phyloP scores from a whole-genome alignment of 2,329 filamentous ascomycete genomes.

The Claviceps africana region DNA sequence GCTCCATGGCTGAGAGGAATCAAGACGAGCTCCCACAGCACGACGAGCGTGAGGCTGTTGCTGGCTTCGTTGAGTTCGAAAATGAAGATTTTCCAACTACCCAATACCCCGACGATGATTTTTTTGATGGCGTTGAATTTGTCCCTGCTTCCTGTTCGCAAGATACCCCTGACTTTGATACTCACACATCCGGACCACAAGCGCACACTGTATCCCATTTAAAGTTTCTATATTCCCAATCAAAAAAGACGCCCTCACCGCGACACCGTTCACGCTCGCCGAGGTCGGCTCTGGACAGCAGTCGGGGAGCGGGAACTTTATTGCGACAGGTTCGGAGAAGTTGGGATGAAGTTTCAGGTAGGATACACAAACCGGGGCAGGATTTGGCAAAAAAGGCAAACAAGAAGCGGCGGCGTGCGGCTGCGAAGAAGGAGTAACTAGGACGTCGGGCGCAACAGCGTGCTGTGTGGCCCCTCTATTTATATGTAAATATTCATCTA shows the following conservation, averaged over 20 bases:
- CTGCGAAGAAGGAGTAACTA: constrained; percentile 28
- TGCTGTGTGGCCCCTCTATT: constrained; percentile 24
- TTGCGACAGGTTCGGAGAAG: constrained; percentile 25
- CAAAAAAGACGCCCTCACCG: constrained; percentile 19
- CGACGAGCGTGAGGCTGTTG: constrained; percentile 16
- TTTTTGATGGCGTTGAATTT: constrained; percentile 16
- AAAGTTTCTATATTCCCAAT: constrained; percentile 20
- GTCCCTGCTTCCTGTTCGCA: constrained; percentile 10
- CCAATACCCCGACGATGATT: constrained; percentile 26
- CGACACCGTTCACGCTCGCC: constrained; percentile 21
- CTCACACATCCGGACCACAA: constrained; percentile 29
- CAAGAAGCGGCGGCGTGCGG: constrained; percentile 24
- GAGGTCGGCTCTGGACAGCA: constrained; percentile 17
- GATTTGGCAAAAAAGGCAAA: constrained; percentile 25
- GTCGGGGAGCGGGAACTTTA: constrained; percentile 12
- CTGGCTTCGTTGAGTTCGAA: constrained; percentile 20
- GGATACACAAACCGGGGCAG: constrained; percentile 32
- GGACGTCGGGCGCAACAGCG: constrained; percentile 14
- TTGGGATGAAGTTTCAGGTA: constrained; percentile 31
- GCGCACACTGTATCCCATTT: constrained; percentile 20
- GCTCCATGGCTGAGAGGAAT: constrained; percentile 18
- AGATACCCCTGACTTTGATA: constrained; percentile 28
- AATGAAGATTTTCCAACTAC: constrained; percentile 22
- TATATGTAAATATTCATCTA: constrained; percentile 20
- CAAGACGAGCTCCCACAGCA: constrained; percentile 17